Percentiles rank a stretch among this genome's conserved stretches.
phyloP scores from a whole-genome alignment of 75 land plant genomes.

The Picea sitchensis region DNA sequence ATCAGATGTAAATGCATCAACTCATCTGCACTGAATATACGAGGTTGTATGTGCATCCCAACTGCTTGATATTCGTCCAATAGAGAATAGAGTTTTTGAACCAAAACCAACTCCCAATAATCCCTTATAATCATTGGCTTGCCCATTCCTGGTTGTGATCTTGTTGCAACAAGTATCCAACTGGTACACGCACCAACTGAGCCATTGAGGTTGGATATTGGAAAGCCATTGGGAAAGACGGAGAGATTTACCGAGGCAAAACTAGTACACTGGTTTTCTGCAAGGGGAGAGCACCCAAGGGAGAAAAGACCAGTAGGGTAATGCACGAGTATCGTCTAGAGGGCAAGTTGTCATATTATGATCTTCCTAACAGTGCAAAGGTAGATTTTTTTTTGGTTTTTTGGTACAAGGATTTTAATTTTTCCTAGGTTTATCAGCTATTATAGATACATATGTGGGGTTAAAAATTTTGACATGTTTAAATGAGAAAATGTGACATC shows the following conservation, averaged over 20 bases:
- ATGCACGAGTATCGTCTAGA: too few relatives aligned
- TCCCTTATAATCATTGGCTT: neutral
- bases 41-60: neutral
- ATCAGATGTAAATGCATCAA: neutral
- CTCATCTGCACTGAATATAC: neutral
- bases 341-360: neutral
- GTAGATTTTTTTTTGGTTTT: neutral
- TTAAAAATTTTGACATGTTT: too few relatives aligned
- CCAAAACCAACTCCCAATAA: neutral
- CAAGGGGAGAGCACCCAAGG: neutral
- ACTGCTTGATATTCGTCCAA: neutral
- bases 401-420: neutral
- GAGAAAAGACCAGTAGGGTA: too few relatives aligned
- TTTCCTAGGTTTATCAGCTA: too few relatives aligned
- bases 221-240: constrained; percentile 9
- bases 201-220: constrained; percentile 9
- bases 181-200: constrained; percentile 17
- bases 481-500: neutral
- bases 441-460: too few relatives aligned
- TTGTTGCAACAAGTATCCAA: neutral
- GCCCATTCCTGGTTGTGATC: neutral
- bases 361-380: constrained; percentile 9
- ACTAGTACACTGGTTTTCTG: constrained; percentile 9
- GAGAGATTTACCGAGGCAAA: constrained; percentile 1
- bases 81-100: neutral